Conservation (phyloP, 2,329 filamentous ascomycete species). For the Alternaria ventricosa region DNA sequence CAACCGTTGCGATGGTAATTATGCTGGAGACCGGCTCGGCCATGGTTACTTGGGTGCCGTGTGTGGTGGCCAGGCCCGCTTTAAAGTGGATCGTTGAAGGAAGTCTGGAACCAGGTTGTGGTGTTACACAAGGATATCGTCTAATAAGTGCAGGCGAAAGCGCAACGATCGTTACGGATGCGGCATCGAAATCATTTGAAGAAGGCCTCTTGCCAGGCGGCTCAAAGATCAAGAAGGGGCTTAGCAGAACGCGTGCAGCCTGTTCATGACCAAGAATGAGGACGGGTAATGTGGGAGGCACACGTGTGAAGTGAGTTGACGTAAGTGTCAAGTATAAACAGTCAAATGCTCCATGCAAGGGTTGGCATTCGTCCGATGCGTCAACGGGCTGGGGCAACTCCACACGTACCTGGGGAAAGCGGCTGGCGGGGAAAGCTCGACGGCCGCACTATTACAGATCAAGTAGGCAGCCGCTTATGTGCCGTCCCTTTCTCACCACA, state of each 20-base stretch:
- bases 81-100: neutral
- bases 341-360: neutral
- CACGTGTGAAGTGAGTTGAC: neutral
- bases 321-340: neutral
- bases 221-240: slow-evolving; percentile 4
- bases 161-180: neutral
- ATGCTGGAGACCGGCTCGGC: slow-evolving; percentile 21
- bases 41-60: slow-evolving; percentile 10
- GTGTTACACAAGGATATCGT: neutral
- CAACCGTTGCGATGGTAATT: slow-evolving; percentile 18
- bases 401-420: neutral
- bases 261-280: neutral
- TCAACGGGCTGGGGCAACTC: neutral
- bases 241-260: slow-evolving; percentile 10
- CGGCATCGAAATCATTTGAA: neutral
- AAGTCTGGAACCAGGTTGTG: neutral
- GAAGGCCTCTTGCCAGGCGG: neutral
- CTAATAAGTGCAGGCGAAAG: neutral
- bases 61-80: neutral
- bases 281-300: neutral
- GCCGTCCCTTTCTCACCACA: too few species aligned
- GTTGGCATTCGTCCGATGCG: neutral
- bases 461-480: slow-evolving; percentile 1
- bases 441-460: neutral
- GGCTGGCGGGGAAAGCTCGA: neutral